phyloP scores from a whole-genome alignment of 495 filamentous ascomycete genomes.

The Pyronema omphalodes region DNA sequence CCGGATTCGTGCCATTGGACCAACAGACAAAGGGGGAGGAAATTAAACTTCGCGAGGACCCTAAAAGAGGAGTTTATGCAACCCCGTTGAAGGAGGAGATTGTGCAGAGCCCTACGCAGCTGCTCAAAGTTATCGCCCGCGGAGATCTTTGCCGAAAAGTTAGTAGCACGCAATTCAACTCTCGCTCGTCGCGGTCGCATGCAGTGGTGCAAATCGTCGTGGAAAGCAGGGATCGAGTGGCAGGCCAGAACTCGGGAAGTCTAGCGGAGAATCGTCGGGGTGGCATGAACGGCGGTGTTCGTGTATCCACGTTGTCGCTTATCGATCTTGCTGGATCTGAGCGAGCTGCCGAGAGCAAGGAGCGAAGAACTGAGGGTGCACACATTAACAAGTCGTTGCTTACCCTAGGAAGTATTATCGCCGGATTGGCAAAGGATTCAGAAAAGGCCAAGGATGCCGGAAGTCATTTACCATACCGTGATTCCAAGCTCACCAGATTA shows the following conservation, averaged over 20 bases:
- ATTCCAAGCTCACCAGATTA: conserved; percentile 88
- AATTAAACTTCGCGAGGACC: conserved; percentile 90
- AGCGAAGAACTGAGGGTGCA: conserved; percentile 81
- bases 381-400: conserved; percentile 97
- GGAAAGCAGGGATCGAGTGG: conserved; percentile 75
- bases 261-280: conserved; percentile 50
- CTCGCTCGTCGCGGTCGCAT: conserved; percentile 89
- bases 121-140: conserved; percentile 83
- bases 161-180: conserved; percentile 88
- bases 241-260: conserved; percentile 29
- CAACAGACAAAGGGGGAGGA: conserved; percentile 51
- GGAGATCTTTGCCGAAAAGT: conserved; percentile 81
- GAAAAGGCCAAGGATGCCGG: conserved; percentile 68
- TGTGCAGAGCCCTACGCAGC: conserved; percentile 89
- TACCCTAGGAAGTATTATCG: conserved; percentile 89
- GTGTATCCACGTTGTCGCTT: conserved; percentile 83
- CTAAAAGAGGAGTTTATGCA: conserved; percentile 89
- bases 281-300: conserved; percentile 68
- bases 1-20: conserved; percentile 24
- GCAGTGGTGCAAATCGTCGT: conserved; percentile 98
- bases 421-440: conserved; percentile 58
- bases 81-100: conserved; percentile 95
- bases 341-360: conserved; percentile 85
- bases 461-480: conserved; percentile 84
- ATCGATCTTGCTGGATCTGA: conserved; percentile 96